These are phyloP conservation scores for Periconia digitata DNA, from an alignment of 2,329 filamentous ascomycete genomes.

Conservation along the genomic window DNA sequence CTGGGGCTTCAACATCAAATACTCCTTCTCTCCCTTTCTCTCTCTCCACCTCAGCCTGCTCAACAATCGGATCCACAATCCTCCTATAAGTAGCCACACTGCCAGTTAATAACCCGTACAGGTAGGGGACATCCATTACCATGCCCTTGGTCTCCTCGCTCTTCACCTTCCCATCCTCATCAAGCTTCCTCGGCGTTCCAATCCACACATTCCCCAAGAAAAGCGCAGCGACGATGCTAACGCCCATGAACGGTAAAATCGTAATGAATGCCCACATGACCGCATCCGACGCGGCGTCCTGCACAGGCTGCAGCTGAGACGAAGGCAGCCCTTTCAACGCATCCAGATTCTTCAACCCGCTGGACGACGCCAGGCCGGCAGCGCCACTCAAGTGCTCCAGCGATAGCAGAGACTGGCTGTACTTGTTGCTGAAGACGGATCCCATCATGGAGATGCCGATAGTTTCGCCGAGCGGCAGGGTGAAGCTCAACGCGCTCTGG, in stretches of 20 bases:
- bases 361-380: conserved; percentile 22
- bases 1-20: conserved; percentile 12
- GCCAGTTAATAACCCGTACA: conserved; percentile 18
- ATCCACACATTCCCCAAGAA: conserved; percentile 58
- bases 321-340: conserved; percentile 42
- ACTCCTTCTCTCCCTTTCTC: conserved; percentile 8
- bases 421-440: conserved; percentile 66
- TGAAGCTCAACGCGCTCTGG: conserved; percentile 61
- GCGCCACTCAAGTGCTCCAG: conserved; percentile 27
- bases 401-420: conserved; percentile 25
- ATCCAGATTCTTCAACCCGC: conserved; percentile 30
- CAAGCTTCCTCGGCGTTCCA: conserved; percentile 32
- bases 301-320: conserved; percentile 41
- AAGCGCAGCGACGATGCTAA: conserved; percentile 49
- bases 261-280: conserved; percentile 68
- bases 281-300: conserved; percentile 53
- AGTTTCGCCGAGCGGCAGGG: conserved; percentile 65
- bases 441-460: conserved; percentile 68
- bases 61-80: conserved; percentile 18
- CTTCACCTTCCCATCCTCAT: conserved; percentile 21
- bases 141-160: conserved; percentile 17
- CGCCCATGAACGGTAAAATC: conserved; percentile 60
- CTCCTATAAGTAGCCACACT: conserved; percentile 11
- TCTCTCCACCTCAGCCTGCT: conserved; percentile 7
- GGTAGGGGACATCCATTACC: conserved; percentile 22